A percentile compares a stretch with the other conserved stretches of the same genome.
Conservation (phyloP, 78 protist genomes). For the Polysphondylium violaceum region DNA sequence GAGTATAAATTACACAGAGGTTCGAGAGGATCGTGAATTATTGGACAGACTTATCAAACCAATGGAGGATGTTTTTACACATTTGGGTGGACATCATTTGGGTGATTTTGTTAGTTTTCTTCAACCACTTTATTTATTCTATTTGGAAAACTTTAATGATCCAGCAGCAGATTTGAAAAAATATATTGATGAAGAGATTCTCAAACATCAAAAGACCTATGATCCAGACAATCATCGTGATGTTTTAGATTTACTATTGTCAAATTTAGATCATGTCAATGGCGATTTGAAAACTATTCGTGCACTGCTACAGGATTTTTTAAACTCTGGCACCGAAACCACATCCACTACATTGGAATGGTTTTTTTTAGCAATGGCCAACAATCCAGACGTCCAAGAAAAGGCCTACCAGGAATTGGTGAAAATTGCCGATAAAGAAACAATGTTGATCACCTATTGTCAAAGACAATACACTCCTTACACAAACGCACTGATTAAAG, state of each 20-base stretch:
- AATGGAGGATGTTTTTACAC: neutral
- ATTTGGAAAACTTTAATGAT: neutral
- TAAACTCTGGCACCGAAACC: slow-evolving; percentile 9
- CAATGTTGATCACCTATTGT: too few relatives aligned
- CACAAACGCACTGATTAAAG: neutral
- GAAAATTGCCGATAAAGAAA: neutral
- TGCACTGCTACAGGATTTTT: neutral
- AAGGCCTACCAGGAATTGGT: neutral
- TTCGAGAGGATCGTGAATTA: too few relatives aligned
- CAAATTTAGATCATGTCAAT: neutral
- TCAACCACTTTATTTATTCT: neutral
- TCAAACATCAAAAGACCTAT: neutral
- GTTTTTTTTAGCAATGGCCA: slow-evolving; percentile 21
- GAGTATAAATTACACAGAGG: too few relatives aligned
- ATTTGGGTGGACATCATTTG: neutral
- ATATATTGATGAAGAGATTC: neutral
- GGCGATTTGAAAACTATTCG: neutral
- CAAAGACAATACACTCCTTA: neutral
- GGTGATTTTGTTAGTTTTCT: neutral
- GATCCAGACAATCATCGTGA: neutral
- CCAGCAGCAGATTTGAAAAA: neutral
- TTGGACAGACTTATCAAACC: neutral
- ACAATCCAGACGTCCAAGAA: slow-evolving; percentile 5
- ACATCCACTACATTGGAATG: neutral
- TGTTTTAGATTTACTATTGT: neutral